Percentiles rank a stretch among this genome's conserved stretches.
These are phyloP conservation scores for Gastrolobium bilobum DNA, from an alignment of 306 rosid species.

Conservation along the genomic window DNA sequence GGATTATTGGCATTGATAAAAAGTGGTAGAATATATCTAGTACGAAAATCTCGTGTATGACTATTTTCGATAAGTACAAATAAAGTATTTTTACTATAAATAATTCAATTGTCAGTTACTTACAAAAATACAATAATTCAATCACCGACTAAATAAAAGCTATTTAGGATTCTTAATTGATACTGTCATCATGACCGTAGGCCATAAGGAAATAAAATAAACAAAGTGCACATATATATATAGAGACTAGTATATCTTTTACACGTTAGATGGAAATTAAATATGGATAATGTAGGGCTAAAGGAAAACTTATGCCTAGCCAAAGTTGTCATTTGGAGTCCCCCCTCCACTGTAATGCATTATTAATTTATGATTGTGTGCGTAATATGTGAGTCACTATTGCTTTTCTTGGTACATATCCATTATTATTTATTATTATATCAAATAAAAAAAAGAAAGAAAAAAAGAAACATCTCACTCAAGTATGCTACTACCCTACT, in stretches of 20 bases:
- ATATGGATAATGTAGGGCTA: slow-evolving; percentile 57
- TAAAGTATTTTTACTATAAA: slow-evolving; percentile 40
- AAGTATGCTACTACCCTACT: slow-evolving; percentile 7
- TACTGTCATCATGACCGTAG: slow-evolving; percentile 60
- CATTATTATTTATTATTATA: background rate
- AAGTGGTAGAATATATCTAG: slow-evolving; percentile 6
- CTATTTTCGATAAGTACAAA: slow-evolving; percentile 58
- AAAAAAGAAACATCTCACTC: slow-evolving; percentile 44
- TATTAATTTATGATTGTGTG: slow-evolving; percentile 29
- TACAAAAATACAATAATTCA: slow-evolving; percentile 31
- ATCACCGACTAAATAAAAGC: slow-evolving; percentile 54
- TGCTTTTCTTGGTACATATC: slow-evolving; percentile 37
- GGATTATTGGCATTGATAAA: background rate
- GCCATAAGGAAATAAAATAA: slow-evolving; percentile 52
- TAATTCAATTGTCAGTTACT: slow-evolving; percentile 18
- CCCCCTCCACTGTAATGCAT: slow-evolving; percentile 38
- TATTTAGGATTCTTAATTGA: slow-evolving; percentile 45
- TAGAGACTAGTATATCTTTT: slow-evolving; percentile 42
- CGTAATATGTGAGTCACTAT: slow-evolving; percentile 43
- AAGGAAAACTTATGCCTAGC: slow-evolving; percentile 49
- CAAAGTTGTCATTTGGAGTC: slow-evolving; percentile 55
- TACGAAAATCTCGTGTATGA: slow-evolving; percentile 41
- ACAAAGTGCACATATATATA: slow-evolving; percentile 46
- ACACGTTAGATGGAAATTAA: slow-evolving; percentile 50
- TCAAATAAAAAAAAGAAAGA: slow-evolving; percentile 18